Percentiles rank a stretch among this genome's conserved stretches.
Conservation (phyloP, 306 rosid genomes). For the Medicago ruthenica region DNA sequence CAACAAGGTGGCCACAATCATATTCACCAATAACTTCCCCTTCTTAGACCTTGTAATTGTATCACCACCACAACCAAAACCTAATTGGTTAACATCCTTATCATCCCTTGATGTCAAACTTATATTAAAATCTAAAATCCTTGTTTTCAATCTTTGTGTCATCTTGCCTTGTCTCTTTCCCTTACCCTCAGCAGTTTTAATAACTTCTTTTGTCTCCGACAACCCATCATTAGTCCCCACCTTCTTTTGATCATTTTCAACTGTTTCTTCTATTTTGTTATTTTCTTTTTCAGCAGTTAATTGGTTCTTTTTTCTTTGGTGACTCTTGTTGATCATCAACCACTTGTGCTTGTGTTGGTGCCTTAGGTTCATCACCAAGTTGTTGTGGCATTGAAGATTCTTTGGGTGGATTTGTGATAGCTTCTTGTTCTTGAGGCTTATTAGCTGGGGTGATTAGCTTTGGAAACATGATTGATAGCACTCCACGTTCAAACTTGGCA, state of each 20-base stretch:
- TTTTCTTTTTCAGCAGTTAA: slow-evolving; percentile 33
- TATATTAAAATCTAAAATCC: slow-evolving; percentile 34
- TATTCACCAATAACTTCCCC: slow-evolving; percentile 50
- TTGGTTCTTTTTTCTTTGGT: neutral
- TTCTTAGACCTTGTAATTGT: slow-evolving; percentile 20
- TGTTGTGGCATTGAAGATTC: slow-evolving; percentile 18
- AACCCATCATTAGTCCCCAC: neutral
- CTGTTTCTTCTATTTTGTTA: neutral
- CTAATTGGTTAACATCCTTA: slow-evolving; percentile 16
- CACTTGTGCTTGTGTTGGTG: slow-evolving; percentile 2
- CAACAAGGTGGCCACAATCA: slow-evolving; percentile 46
- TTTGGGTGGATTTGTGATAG: neutral
- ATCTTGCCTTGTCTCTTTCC: slow-evolving; percentile 3
- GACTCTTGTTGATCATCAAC: neutral
- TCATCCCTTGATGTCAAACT: slow-evolving; percentile 16
- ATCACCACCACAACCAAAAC: slow-evolving; percentile 3
- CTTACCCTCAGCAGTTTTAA: neutral
- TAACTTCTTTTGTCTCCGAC: slow-evolving; percentile 9
- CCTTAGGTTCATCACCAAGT: neutral
- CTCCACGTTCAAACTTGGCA: slow-evolving; percentile 65
- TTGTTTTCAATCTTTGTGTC: slow-evolving; percentile 32
- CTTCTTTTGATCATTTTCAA: neutral
- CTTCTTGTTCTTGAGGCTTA: slow-evolving; percentile 17
- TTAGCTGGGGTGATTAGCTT: slow-evolving; percentile 38
- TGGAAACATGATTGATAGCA: slow-evolving; percentile 54